Base-by-base conservation (phyloP, 306 rosid species). In the Albizia julibrissin region DNA sequence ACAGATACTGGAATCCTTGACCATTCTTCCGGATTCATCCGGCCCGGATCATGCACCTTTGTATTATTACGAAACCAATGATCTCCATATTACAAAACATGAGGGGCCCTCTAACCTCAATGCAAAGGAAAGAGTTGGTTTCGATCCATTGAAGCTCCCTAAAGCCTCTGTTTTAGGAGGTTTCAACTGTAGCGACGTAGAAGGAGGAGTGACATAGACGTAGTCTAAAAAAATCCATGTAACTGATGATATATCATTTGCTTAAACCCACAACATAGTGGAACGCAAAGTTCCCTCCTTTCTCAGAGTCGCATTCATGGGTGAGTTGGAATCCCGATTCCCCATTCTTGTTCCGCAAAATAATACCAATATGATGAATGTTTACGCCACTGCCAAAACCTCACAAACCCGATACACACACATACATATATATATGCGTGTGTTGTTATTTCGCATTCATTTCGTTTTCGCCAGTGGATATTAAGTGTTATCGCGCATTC, bases 361-460 rank as follows among this genome's bases (percentile, higher is more conserved):
- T 18, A 33, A 33, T 79, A 74, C 73, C 6, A 78, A 84, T 68
- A 66, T 15, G 66, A 54, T 78, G 42, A 8, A 69, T 62, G 83
- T 86, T 88, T 83, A 68, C 74, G 59, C 34, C 71, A 84, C 71
- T 74, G 19, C 31, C 80, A 16, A 74, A 84, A 69, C 76, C 82
- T 82, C 70, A 42, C 33, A 54, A 43, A 59, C 85, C 81, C 82
- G 76, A 29, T 62, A 64, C 81, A 19, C 79, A 75, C 8, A 84
- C 9, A 54, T 11, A 54, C 3, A 3, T 13, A 46, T 13, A 43
- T 1, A 52, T 6, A 85, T 24, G 67, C 31, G 89, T 70, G 21
- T 75, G 92, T 86, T 90, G 86, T 65, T 26, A 47, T 86, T 90
- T 91, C 92, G 81, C 86, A 85, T 90, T 93, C 91, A 76, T 79